These are phyloP conservation scores for Talinum fruticosum DNA, from an alignment of 148 eudicot genomes.

Conservation along the genomic window DNA sequence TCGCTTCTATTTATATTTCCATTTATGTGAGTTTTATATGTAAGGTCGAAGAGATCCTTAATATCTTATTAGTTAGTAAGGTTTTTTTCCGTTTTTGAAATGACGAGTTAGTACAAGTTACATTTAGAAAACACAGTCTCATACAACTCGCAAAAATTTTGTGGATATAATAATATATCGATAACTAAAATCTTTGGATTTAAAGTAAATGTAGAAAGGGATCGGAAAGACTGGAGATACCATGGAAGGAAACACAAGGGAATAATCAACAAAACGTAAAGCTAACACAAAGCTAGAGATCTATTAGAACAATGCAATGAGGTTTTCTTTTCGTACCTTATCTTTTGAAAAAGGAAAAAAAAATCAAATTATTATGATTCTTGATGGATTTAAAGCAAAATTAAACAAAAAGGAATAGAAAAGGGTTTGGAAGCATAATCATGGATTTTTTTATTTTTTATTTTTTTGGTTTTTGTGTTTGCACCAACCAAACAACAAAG, in stretches of 20 bases:
- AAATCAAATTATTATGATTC: not conserved
- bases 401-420: not conserved
- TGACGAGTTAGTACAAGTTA: no score
- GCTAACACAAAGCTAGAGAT: not conserved
- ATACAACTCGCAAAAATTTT: no score
- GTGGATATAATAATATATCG: no score
- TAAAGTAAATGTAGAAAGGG: not conserved
- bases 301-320: not conserved
- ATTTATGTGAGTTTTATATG: no score
- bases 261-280: not conserved
- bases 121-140: no score
- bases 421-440: conserved; percentile 3
- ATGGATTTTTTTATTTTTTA: no score
- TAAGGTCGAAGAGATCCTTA: no score
- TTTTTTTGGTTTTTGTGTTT: not conserved
- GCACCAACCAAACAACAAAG: not conserved
- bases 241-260: conserved; percentile 2
- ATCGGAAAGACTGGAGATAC: not conserved
- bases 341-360: not conserved
- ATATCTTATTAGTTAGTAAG: no score
- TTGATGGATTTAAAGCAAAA: conserved; percentile 1
- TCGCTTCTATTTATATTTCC: no score
- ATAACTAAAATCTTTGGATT: not conserved
- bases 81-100: no score
- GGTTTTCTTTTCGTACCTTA: conserved; percentile 5